Percentiles rank a stretch among this genome's conserved stretches.
phyloP scores from a whole-genome alignment of 2,329 filamentous ascomycete species.

The Xylariaceae sp. region DNA sequence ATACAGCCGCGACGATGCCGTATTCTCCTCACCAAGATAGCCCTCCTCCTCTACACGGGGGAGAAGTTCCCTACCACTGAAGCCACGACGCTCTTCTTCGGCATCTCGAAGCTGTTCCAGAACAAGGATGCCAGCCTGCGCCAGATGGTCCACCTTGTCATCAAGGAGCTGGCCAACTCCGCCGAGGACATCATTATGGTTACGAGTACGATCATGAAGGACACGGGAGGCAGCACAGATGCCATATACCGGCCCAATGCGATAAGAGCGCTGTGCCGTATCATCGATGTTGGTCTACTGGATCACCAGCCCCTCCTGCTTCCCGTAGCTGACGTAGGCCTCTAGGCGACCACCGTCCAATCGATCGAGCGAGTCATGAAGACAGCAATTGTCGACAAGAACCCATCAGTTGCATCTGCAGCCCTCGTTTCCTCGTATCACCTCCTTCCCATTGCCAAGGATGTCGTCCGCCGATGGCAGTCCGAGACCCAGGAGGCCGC shows the following conservation, averaged over 20 bases:
- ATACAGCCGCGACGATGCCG: slow-evolving; percentile 97
- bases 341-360: slow-evolving; percentile 84
- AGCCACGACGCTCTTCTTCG: slow-evolving; percentile 97
- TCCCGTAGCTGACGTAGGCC: slow-evolving; percentile 17
- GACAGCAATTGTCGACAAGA: slow-evolving; percentile 98
- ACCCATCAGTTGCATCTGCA: slow-evolving; percentile 91
- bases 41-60: slow-evolving; percentile 90
- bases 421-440: slow-evolving; percentile 97
- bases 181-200: slow-evolving; percentile 99
- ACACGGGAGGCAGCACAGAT: slow-evolving; percentile 91
- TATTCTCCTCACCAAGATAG: slow-evolving; percentile 94
- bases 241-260: slow-evolving; percentile 92
- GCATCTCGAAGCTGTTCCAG: slow-evolving; percentile 98
- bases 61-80: slow-evolving; percentile 96
- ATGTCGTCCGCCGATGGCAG: slow-evolving; percentile 96
- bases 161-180: slow-evolving; percentile 93
- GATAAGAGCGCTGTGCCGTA: slow-evolving; percentile 89
- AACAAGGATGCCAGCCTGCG: slow-evolving; percentile 97
- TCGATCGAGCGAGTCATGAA: slow-evolving; percentile 98
- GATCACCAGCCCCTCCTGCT: neutral
- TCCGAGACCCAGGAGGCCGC: slow-evolving; percentile 97
- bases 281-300: slow-evolving; percentile 72
- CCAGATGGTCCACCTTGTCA: slow-evolving; percentile 97
- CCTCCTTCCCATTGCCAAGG: slow-evolving; percentile 88
- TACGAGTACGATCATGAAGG: slow-evolving; percentile 99